Conservation (phyloP, 106 monocot species). For the Allium cepa region DNA sequence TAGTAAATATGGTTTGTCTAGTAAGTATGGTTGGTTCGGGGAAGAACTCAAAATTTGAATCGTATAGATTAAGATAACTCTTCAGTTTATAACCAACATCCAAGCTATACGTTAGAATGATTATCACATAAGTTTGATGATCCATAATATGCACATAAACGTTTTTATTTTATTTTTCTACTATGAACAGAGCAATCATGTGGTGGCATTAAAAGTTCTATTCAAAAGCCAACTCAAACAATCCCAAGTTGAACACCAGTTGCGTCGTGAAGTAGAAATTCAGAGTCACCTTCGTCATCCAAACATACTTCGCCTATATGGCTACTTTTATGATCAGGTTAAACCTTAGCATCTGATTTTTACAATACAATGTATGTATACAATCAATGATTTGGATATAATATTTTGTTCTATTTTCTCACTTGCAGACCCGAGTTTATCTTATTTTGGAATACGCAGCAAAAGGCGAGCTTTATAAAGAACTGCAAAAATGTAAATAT, state of each 20-base stretch:
- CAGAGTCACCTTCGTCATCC: constrained; percentile 92
- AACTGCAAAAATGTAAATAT: constrained; percentile 87
- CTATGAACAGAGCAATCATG: constrained; percentile 64
- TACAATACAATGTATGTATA: background rate
- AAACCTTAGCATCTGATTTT: background rate
- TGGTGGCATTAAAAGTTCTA: constrained; percentile 94
- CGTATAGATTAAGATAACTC: too few relatives aligned
- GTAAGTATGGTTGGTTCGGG: too few relatives aligned
- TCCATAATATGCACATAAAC: too few relatives aligned
- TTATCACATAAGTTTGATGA: too few relatives aligned
- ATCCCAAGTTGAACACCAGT: constrained; percentile 94
- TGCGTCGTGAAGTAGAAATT: constrained; percentile 94
- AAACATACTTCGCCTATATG: constrained; percentile 93
- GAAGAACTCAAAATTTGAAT: too few relatives aligned
- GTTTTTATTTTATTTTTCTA: too few relatives aligned
- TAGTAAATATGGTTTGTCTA: too few relatives aligned
- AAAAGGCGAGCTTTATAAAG: constrained; percentile 97
- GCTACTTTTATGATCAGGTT: constrained; percentile 99
- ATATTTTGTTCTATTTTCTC: background rate
- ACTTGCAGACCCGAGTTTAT: constrained; percentile 81
- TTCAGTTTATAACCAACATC: too few relatives aligned
- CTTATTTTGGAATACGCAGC: constrained; percentile 91
- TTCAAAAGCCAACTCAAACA: constrained; percentile 98
- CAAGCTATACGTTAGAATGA: too few relatives aligned
- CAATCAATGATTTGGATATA: too few relatives aligned